Conservation (phyloP, 2,329 filamentous ascomycete species). For the Periconia macrospinosa region DNA sequence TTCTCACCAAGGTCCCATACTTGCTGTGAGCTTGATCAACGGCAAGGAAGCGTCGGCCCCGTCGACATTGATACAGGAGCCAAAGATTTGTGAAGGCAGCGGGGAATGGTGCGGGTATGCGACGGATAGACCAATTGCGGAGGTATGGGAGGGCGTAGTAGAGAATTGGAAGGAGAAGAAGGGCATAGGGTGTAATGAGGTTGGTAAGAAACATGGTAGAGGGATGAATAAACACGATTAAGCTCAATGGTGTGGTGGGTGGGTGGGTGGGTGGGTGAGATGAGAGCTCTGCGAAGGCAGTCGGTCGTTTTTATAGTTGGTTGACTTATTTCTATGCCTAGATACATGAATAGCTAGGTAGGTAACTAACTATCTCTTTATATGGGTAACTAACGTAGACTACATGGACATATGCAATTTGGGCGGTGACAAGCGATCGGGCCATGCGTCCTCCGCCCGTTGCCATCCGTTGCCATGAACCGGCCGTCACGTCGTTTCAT, state of each 20-base stretch:
- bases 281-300: no score
- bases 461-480: no score
- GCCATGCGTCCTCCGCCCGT: no score
- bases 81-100: conserved; percentile 77
- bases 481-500: no score
- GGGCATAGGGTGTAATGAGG: conserved; percentile 47
- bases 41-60: conserved; percentile 59
- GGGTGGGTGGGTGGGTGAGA: no score
- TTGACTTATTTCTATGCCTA: no score
- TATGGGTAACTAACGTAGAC: no score
- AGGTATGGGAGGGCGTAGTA: conserved; percentile 65
- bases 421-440: no score
- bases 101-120: conserved; percentile 65
- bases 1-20: conserved; percentile 76
- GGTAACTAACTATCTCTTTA: no score
- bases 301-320: no score
- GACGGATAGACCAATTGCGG: conserved; percentile 56
- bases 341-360: no score
- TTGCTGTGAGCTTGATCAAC: conserved; percentile 75
- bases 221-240: not conserved
- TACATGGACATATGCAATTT: no score
- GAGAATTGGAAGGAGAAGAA: conserved; percentile 53
- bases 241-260: not conserved
- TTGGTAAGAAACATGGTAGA: conserved; percentile 35
- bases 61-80: conserved; percentile 67